phyloP scores from a whole-genome alignment of 148 eudicot species.

The Chenopodium formosanum region DNA sequence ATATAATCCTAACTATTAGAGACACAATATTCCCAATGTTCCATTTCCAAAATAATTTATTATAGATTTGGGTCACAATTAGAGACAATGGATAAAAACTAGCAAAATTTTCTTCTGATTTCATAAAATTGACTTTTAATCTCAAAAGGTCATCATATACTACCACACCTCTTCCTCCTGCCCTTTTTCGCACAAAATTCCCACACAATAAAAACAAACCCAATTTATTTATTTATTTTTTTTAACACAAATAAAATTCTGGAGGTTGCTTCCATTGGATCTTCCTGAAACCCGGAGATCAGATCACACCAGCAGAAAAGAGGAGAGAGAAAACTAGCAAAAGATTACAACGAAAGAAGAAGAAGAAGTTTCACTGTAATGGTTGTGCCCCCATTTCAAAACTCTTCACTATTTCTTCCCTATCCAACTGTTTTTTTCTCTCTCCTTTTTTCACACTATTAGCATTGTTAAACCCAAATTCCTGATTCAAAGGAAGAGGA shows the following conservation, averaged over 20 bases:
- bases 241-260: background rate
- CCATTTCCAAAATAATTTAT: too few species aligned
- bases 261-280: slow-evolving; percentile 28
- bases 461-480: slow-evolving; percentile 16
- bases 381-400: background rate
- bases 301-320: slow-evolving; percentile 22
- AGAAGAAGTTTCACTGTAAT: slow-evolving; percentile 6
- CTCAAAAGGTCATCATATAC: slow-evolving; percentile 21
- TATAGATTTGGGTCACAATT: too few species aligned
- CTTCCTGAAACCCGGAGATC: slow-evolving; percentile 33
- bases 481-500: background rate
- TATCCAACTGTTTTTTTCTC: slow-evolving; percentile 12
- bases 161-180: slow-evolving; percentile 1
- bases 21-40: too few species aligned
- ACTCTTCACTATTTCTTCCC: slow-evolving; percentile 25
- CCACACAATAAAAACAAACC: background rate
- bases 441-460: background rate
- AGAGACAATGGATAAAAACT: background rate
- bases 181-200: background rate
- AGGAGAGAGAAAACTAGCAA: background rate
- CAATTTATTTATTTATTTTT: background rate
- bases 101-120: background rate
- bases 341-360: too few species aligned
- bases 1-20: too few species aligned
- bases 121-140: slow-evolving; percentile 12